Evolutionary conservation across 768 basidiomycete species (phyloP), one percentile per base, ranked within the genome.

Genomic region (Podaxis carcinomalis): DNA sequence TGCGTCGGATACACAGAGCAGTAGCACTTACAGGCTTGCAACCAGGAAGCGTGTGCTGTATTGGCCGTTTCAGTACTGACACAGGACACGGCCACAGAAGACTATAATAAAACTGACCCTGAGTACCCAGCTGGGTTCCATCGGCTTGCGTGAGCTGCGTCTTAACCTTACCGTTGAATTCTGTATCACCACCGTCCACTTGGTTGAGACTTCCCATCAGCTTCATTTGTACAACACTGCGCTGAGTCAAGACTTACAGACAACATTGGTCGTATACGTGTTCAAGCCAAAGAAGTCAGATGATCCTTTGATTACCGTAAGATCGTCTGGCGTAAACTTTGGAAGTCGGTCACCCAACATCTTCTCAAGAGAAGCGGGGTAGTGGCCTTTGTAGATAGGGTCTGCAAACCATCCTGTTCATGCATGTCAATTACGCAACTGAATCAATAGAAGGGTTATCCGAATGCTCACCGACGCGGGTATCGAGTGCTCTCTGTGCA

Each of bases 221-320:
- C 16, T 7, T n/a, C 42, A 5, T 4, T 44, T 44, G 7, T n/a
- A 7, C 16, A 16, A 44, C 11, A 44, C n/a, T 7, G 32, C 7
- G 6, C 2, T n/a, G 42, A 44, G 7, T 4, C 42, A 19, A n/a
- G 27, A 71, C 82, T 71, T 62, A 86, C 85, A 74, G 68, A 80
- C 78, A 50, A 88, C 72, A 56, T 85, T 82, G 9, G 80, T 85
- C 5, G 85, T 84, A 66, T 88, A 88, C 0, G 84, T 84, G 68
- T 87, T 87, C 72, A 87, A 74, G 5, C 86, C 86, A 65, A 85
- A 85, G 73, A 88, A 88, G 67, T 86, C 87, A 4, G 85, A 84
- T 0, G 84, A 87, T 37, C 83, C 83, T 46, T 82, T 79, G 40
- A 88, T 83, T 16, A 87, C 70, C 1, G 70, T 68, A n/a, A 80